A percentile compares a stretch with the other conserved stretches of the same genome.
Conservation (phyloP, 2,329 filamentous ascomycete species). For the Sclerotinia glacialis region DNA sequence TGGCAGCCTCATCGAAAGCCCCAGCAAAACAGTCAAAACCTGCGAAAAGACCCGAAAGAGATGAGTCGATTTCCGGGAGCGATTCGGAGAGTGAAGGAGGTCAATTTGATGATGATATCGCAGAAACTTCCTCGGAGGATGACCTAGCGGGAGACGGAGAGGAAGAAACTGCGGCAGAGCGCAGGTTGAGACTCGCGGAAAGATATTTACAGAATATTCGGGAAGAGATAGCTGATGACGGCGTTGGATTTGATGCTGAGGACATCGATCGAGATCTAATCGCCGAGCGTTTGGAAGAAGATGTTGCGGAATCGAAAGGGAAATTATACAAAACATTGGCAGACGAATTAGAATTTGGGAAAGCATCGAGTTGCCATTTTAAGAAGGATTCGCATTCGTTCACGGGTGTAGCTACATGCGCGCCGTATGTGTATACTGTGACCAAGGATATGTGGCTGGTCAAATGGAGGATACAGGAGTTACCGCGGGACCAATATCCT, state of each 20-base stretch:
- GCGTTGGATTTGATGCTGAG: constrained; percentile 82
- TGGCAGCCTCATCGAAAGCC: constrained; percentile 44
- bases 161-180: constrained; percentile 84
- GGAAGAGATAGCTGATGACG: constrained; percentile 69
- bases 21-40: constrained; percentile 40
- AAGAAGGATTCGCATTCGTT: constrained; percentile 74
- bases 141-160: constrained; percentile 61
- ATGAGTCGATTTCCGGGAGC: constrained; percentile 78
- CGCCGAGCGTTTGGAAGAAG: constrained; percentile 84
- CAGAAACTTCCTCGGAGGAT: constrained; percentile 50
- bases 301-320: constrained; percentile 88
- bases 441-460: constrained; percentile 80
- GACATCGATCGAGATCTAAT: constrained; percentile 92
- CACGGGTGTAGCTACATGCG: constrained; percentile 75
- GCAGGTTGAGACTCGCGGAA: constrained; percentile 81
- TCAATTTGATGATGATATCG: constrained; percentile 50
- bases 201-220: constrained; percentile 89
- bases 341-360: constrained; percentile 65
- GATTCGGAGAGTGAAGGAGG: constrained; percentile 67
- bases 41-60: constrained; percentile 47
- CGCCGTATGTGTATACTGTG: constrained; percentile 82
- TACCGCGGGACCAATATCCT: constrained; percentile 58
- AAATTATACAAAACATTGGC: constrained; percentile 81
- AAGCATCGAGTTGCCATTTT: constrained; percentile 68
- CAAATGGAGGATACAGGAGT: constrained; percentile 82